Conservation (phyloP, 225 moss, liverwort and hornwort species). For the Pseudisothecium myosuroides region DNA sequence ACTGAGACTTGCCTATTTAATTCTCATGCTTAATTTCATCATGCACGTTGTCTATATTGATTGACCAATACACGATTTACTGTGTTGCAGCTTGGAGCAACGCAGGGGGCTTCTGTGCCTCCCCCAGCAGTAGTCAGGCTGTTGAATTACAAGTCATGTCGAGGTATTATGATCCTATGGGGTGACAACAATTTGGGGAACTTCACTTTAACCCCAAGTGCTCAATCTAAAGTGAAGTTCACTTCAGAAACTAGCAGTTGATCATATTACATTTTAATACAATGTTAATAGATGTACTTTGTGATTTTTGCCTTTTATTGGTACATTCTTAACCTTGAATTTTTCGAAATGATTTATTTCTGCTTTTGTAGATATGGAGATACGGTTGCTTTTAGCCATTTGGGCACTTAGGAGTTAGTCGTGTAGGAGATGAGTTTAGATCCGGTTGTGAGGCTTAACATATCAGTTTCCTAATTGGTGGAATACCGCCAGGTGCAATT, state of each 20-base stretch:
- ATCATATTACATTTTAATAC: neutral
- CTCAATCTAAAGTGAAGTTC: neutral
- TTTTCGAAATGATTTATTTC: neutral
- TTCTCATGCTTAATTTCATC: neutral
- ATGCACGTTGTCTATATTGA: neutral
- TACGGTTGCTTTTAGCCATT: neutral
- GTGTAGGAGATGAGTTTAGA: neutral
- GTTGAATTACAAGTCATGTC: conserved; percentile 89
- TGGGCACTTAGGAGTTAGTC: neutral
- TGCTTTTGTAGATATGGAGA: neutral
- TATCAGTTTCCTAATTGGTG: neutral
- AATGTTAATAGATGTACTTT: neutral
- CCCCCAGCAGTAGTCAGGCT: conserved; percentile 87
- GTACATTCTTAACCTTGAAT: neutral
- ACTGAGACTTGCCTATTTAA: neutral
- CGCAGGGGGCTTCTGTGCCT: conserved; percentile 80
- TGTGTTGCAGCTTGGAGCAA: conserved; percentile 62
- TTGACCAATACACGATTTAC: neutral
- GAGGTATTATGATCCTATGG: conserved; percentile 33
- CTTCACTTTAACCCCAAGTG: neutral
- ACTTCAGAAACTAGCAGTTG: neutral
- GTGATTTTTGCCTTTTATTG: neutral
- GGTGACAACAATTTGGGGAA: neutral
- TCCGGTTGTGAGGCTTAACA: neutral
- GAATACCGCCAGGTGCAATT: conserved; percentile 59